phyloP scores from a whole-genome alignment of 352 stramenopile species.

The Globisporangium solare region DNA sequence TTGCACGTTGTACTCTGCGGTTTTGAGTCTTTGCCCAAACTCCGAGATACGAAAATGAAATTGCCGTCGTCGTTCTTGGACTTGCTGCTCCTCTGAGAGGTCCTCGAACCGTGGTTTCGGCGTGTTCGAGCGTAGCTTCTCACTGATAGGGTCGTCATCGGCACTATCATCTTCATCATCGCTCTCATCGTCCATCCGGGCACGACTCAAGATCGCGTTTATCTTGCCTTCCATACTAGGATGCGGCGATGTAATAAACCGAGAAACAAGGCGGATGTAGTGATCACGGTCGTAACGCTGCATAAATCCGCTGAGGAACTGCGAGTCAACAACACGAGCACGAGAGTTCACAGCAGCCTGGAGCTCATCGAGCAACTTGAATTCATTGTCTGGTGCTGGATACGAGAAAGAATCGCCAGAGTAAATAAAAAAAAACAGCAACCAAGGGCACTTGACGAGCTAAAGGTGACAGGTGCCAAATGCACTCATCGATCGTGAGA shows the following conservation, averaged over 20 bases:
- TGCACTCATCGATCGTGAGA: conserved; percentile 52
- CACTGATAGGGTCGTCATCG: conserved; percentile 3
- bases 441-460: no score
- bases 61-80: conserved; percentile 50
- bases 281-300: conserved; percentile 69
- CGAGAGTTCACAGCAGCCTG: conserved; percentile 73
- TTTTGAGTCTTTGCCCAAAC: conserved; percentile 45
- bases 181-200: neutral
- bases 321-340: conserved; percentile 62
- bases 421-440: neutral
- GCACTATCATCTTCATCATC: conserved; percentile 2
- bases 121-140: conserved; percentile 8
- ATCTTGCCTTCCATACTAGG: conserved; percentile 48
- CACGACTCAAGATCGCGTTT: conserved; percentile 34
- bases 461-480: no score
- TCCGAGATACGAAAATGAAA: conserved; percentile 77
- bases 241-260: conserved; percentile 53
- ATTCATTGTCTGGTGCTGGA: conserved; percentile 55
- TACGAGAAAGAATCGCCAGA: neutral
- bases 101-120: conserved; percentile 37
- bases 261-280: conserved; percentile 65
- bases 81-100: conserved; percentile 42
- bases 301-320: conserved; percentile 79
- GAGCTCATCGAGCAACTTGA: conserved; percentile 67
- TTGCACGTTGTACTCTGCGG: conserved; percentile 68